These are phyloP conservation scores for Coriaria nepalensis DNA, from an alignment of 306 rosid genomes.

Conservation along the genomic window DNA sequence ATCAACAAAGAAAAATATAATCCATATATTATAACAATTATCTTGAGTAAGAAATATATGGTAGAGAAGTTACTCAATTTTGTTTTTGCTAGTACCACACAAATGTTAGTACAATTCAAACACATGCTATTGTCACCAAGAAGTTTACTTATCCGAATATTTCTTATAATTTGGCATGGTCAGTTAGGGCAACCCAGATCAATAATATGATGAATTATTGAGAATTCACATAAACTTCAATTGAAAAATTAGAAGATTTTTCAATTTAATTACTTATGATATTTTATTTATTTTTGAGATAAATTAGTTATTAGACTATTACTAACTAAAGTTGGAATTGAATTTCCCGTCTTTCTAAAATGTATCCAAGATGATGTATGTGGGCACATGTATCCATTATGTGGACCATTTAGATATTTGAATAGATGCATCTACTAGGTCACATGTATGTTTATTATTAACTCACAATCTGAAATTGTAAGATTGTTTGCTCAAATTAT, in stretches of 20 bases:
- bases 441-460: neutral
- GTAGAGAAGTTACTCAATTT: neutral
- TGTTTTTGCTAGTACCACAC: too few species aligned
- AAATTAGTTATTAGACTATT: neutral
- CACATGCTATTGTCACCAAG: neutral
- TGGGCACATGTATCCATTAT: neutral
- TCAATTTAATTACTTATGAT: conserved; percentile 1
- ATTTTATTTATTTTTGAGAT: too few species aligned
- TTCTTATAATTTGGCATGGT: neutral
- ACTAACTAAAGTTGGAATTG: neutral
- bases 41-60: neutral
- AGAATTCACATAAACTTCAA: neutral
- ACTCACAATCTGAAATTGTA: neutral
- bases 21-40: too few species aligned
- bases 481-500: neutral
- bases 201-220: neutral
- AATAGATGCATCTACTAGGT: neutral
- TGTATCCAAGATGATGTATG: neutral
- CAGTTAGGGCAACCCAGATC: neutral
- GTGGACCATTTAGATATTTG: neutral
- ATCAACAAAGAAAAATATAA: too few species aligned
- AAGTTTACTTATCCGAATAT: neutral
- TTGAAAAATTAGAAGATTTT: neutral
- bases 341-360: neutral
- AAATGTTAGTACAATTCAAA: neutral